Base-by-base conservation (phyloP, 2,329 filamentous ascomycete genomes). In the Ustulina deusta region DNA sequence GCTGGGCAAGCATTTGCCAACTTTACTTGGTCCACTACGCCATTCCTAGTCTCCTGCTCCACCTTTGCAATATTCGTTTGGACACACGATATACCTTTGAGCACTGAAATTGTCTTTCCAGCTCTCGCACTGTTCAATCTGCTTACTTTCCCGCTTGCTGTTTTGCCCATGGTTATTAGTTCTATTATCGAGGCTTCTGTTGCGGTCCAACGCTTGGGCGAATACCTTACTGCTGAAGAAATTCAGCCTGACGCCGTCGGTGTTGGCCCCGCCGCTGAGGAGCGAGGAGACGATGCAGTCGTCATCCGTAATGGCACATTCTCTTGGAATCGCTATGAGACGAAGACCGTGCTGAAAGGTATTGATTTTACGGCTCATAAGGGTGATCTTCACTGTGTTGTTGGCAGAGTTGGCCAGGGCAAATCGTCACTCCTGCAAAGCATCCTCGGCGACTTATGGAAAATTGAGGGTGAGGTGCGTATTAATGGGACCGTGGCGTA, bases 91-190 rank as follows among this genome's bases (percentile, higher is more conserved):
- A 85, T 85, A 65, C 93, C 97, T 3, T 82, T 99, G 75, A 96
- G 93, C 1, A 97, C 94, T 0, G 94, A 97, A 0, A 96, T 99
- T 72, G 93, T 99, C 22, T 99, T 99, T 81, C 96, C 96, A 7
- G 94, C 95, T 6, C 79, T 89, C n/a, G 74, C 96, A 0, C 85
- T 99, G 27, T 99, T 99, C 87, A 99, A 99, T 78, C 85, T 99
- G 32, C 87, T 99, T 54, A 97, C 94, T 0, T 99, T 99, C 81
- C 97, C 96, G 1, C 87, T 99, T 61, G 92, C 96, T 2, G 91
- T 99, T 42, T 84, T 99, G 34, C 96, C 96, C 7, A 98, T 99
- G 94, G 94, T 99, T 42, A 98, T 99, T 73, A 97, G 94, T 0
- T 91, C 95, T 6, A 93, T 99, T 70, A 94, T 99, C 36, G 96